phyloP scores from a whole-genome alignment of 2,329 filamentous ascomycete species.

The Cylindrodendrum hubeiense region DNA sequence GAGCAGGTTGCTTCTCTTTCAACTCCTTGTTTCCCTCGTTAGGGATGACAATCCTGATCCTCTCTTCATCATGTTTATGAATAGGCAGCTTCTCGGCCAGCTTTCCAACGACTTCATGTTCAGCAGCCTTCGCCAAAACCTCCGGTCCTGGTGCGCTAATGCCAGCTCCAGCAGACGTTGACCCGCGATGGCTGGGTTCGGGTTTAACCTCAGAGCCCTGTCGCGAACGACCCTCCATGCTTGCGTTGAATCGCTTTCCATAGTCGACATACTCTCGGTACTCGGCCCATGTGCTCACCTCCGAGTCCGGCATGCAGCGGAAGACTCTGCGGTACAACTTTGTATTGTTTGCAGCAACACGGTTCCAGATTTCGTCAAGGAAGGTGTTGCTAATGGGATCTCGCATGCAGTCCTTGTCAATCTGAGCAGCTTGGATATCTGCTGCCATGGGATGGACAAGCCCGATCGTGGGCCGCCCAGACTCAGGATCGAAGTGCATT shows the following conservation, averaged over 20 bases:
- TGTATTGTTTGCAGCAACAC: slow-evolving; percentile 93
- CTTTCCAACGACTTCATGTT: slow-evolving; percentile 46
- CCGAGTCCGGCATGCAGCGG: slow-evolving; percentile 95
- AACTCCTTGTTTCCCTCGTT: slow-evolving; percentile 44
- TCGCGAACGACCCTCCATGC: slow-evolving; percentile 66
- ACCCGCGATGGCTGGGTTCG: slow-evolving; percentile 47
- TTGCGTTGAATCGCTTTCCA: slow-evolving; percentile 79
- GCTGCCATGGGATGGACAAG: slow-evolving; percentile 67
- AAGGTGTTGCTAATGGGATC: slow-evolving; percentile 88
- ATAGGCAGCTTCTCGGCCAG: slow-evolving; percentile 42
- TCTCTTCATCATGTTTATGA: slow-evolving; percentile 41
- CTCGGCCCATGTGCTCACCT: slow-evolving; percentile 92
- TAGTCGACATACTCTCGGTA: slow-evolving; percentile 90
- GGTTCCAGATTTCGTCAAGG: slow-evolving; percentile 88
- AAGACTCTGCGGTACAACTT: slow-evolving; percentile 95
- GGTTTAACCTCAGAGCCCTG: slow-evolving; percentile 64
- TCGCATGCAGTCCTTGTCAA: slow-evolving; percentile 93
- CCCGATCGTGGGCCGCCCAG: slow-evolving; percentile 60
- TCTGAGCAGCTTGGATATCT: slow-evolving; percentile 78
- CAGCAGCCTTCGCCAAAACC: slow-evolving; percentile 51
- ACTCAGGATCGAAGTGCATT: slow-evolving; percentile 64
- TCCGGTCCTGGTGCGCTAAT: slow-evolving; percentile 58
- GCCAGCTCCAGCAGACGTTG: slow-evolving; percentile 54
- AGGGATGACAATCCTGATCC: slow-evolving; percentile 49
- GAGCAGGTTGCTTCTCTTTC: slow-evolving; percentile 58